phyloP scores from a whole-genome alignment of 148 eudicot species.

The Limonium bicolor region DNA sequence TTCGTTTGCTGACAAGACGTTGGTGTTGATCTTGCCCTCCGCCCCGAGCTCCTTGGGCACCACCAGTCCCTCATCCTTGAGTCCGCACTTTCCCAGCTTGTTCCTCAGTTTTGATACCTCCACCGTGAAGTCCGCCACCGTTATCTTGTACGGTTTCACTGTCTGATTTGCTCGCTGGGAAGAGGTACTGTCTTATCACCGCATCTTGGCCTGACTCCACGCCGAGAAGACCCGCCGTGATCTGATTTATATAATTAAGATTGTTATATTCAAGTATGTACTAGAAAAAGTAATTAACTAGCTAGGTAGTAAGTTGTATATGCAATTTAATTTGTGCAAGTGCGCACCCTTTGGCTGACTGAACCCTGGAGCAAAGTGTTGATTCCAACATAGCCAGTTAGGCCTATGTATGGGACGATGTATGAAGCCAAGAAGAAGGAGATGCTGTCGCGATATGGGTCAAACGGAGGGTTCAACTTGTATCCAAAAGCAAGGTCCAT shows the following conservation, averaged over 20 bases:
- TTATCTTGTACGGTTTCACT: constrained; percentile 40
- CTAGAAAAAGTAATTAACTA: too few relatives aligned
- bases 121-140: constrained; percentile 56
- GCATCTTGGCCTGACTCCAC: constrained; percentile 87
- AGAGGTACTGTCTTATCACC: constrained; percentile 34
- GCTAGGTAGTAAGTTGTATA: too few relatives aligned
- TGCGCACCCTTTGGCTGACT: background rate
- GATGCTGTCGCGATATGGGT: constrained; percentile 50
- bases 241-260: too few relatives aligned
- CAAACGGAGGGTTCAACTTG: constrained; percentile 46
- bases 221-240: constrained; percentile 57
- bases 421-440: background rate
- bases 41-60: constrained; percentile 52
- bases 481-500: constrained; percentile 42
- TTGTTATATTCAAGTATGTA: too few relatives aligned
- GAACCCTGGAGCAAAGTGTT: background rate
- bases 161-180: constrained; percentile 23
- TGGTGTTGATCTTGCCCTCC: constrained; percentile 25
- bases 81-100: constrained; percentile 39
- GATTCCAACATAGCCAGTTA: background rate
- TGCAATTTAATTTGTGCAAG: too few relatives aligned
- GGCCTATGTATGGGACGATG: background rate
- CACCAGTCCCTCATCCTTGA: constrained; percentile 62
- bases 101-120: constrained; percentile 48
- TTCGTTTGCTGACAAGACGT: constrained; percentile 36